Evolutionary conservation across 2,329 filamentous ascomycete genomes (phyloP).

Genomic region (Cladobotryum mycophilum): DNA sequence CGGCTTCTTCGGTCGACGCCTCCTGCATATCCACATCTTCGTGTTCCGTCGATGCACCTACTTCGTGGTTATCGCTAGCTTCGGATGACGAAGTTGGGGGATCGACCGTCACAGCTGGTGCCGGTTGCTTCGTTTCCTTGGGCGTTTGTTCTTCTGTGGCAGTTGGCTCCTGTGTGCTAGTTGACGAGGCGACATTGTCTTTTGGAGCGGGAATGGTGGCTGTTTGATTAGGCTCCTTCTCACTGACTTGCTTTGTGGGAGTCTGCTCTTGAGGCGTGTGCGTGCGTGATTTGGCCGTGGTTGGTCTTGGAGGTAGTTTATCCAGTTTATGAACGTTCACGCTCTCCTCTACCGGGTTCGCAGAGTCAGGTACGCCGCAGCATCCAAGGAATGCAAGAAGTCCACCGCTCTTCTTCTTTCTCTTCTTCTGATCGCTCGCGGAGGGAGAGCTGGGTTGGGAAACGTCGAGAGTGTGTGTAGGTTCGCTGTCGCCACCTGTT

Average conservation of each 20-base stretch:
- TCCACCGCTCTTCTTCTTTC: slow-evolving; percentile 51
- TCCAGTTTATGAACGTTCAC: slow-evolving; percentile 54
- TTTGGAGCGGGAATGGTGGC: slow-evolving; percentile 31
- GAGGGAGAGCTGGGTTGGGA: slow-evolving; percentile 48
- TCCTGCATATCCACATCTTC: slow-evolving; percentile 65
- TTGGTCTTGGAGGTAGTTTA: slow-evolving; percentile 48
- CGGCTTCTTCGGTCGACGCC: slow-evolving; percentile 45
- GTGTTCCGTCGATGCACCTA: slow-evolving; percentile 40
- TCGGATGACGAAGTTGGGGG: slow-evolving; percentile 29
- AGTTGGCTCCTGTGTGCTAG: slow-evolving; percentile 42
- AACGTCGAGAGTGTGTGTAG: slow-evolving; percentile 41
- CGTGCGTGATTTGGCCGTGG: slow-evolving; percentile 48
- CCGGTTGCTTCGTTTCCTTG: slow-evolving; percentile 43
- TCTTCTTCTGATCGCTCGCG: slow-evolving; percentile 44
- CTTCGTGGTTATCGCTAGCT: slow-evolving; percentile 20
- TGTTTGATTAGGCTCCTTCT: slow-evolving; percentile 41
- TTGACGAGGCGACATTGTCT: slow-evolving; percentile 41
- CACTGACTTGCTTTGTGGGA: slow-evolving; percentile 34
- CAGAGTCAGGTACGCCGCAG: slow-evolving; percentile 58
- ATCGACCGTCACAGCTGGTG: slow-evolving; percentile 36
- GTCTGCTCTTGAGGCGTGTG: slow-evolving; percentile 47
- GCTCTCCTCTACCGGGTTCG: slow-evolving; percentile 45
- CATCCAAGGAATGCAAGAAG: slow-evolving; percentile 58
- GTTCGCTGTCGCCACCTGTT: slow-evolving; percentile 48
- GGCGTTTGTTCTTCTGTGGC: slow-evolving; percentile 34